Evolutionary conservation across 805 yeast genomes (phyloP).

Genomic region (Zygosaccharomyces gambellarensis): DNA sequence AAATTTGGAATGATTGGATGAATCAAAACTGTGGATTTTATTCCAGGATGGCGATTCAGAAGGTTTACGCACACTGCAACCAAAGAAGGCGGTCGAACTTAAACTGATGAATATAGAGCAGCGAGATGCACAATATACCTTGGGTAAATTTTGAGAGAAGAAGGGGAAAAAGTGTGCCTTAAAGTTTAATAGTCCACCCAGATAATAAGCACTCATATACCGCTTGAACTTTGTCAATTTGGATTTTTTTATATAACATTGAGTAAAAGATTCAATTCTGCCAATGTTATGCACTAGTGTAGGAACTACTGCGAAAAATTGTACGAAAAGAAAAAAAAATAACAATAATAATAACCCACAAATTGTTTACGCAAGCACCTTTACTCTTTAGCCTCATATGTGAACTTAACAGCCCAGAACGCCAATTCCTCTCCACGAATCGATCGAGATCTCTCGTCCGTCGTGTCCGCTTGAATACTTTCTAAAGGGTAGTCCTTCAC

Average conservation of each 20-base stretch:
- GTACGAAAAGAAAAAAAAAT: constrained; percentile 1
- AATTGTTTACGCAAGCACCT: constrained; percentile 3
- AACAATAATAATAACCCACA: not conserved
- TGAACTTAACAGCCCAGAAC: constrained; percentile 5
- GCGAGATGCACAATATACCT: not conserved
- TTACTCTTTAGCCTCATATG: constrained; percentile 3
- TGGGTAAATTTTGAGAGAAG: not conserved
- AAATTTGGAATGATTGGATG: constrained; percentile 1
- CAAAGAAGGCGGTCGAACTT: not conserved
- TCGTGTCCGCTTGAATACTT: not conserved
- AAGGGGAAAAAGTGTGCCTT: not conserved
- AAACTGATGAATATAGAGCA: not conserved
- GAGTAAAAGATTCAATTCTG: constrained; percentile 1
- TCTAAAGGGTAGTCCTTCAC: not conserved
- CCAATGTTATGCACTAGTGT: not conserved
- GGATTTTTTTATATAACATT: constrained; percentile 3
- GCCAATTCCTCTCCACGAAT: constrained; percentile 5
- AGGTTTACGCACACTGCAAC: not conserved
- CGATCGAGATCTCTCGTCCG: not conserved
- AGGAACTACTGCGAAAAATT: constrained; percentile 4
- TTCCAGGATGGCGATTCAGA: not conserved
- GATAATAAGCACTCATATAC: not conserved
- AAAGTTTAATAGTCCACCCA: not conserved
- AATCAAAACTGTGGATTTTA: not conserved
- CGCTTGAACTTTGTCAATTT: not conserved